Conservation (phyloP, 1,284 basidiomycete genomes). For the Papiliotrema nemorosa region DNA sequence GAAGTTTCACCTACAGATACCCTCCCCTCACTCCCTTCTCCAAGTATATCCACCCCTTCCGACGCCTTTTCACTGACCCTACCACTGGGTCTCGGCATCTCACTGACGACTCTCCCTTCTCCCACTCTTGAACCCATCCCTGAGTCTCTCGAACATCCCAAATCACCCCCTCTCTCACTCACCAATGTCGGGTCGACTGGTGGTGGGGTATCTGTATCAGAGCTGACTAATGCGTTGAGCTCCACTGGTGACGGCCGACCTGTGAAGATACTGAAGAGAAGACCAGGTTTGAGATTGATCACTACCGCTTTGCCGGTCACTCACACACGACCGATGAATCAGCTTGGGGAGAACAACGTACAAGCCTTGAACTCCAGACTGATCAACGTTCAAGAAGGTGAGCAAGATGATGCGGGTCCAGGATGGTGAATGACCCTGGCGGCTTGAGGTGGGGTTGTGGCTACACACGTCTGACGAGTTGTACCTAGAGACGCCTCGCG, state of each 20-base stretch:
- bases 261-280: no score
- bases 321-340: neutral
- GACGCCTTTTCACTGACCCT: neutral
- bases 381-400: neutral
- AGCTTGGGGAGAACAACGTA: slow-evolving; percentile 20
- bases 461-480: no score
- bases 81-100: neutral
- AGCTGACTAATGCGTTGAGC: no score
- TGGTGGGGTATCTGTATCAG: neutral
- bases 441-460: no score
- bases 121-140: neutral
- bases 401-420: slow-evolving; percentile 1
- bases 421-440: neutral
- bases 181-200: no score
- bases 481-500: no score
- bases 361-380: neutral
- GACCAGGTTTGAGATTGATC: neutral
- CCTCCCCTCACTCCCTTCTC: neutral
- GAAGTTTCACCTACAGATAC: neutral
- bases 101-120: neutral
- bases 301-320: neutral
- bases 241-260: no score
- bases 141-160: neutral
- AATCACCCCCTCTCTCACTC: neutral
- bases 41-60: neutral